phyloP scores from a whole-genome alignment of 345 rosid genomes.

The Hibiscus tridactylites region DNA sequence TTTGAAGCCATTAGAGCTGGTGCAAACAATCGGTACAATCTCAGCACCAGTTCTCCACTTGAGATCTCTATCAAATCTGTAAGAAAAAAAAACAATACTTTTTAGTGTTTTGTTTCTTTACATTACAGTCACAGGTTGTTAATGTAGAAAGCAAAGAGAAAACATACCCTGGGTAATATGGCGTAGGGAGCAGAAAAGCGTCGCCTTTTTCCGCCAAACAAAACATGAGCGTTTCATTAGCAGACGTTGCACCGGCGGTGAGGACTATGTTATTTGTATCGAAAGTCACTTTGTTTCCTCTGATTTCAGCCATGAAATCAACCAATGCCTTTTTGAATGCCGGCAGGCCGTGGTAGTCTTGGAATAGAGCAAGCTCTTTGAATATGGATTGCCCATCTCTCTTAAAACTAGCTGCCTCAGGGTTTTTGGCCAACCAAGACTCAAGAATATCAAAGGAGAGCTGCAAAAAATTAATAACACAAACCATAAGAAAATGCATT shows the following conservation, averaged over 20 bases:
- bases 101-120: constrained; percentile 10
- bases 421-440: constrained; percentile 61
- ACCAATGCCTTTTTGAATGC: constrained; percentile 67
- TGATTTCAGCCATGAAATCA: constrained; percentile 74
- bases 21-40: constrained; percentile 50
- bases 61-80: constrained; percentile 71
- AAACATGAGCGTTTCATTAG: constrained; percentile 71
- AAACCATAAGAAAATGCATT: not conserved
- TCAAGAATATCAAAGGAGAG: constrained; percentile 66
- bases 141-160: constrained; percentile 5
- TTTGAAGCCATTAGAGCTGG: constrained; percentile 51
- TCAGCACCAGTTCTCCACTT: constrained; percentile 63
- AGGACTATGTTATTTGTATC: constrained; percentile 51
- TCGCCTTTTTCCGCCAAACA: constrained; percentile 74
- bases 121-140: constrained; percentile 12
- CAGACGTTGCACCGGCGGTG: constrained; percentile 80
- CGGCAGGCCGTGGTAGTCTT: constrained; percentile 74
- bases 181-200: constrained; percentile 74
- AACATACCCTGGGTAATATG: constrained; percentile 76
- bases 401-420: constrained; percentile 53
- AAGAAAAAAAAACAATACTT: constrained; percentile 14
- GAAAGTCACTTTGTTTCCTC: constrained; percentile 64
- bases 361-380: constrained; percentile 76
- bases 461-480: constrained; percentile 17
- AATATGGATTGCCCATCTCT: constrained; percentile 58